Evolutionary conservation across 441 rosid genomes (phyloP), one percentile per base, ranked within the genome.

Genomic region (Raphanus hybrid): DNA sequence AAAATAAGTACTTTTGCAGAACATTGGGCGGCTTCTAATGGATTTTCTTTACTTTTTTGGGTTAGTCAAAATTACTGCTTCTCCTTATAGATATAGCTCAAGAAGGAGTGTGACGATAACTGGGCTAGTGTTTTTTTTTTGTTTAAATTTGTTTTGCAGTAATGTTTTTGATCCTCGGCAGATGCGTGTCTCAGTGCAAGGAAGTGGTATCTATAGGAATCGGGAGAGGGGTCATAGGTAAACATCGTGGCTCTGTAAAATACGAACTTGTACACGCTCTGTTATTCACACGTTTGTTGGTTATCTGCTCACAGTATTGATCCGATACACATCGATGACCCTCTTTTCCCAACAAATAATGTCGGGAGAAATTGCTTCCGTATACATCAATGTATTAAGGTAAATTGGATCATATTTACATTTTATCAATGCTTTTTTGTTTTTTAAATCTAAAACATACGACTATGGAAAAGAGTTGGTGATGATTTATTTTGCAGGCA

Each of bases 81-180:
- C 67, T 55, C 71, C 75, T 52, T 71, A 35, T 50, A 52, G 60
- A 61, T 70, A 63, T 70, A 26, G 77, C 34, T 10, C 67, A 68
- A 71, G 67, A 64, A 26, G 54, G 37, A 59, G 9, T 34, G 26
- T 65, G 73, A 52, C 7, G 68, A 60, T 66, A 60, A 61, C 23
- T 62, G 74, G 57, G 45, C 12, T 50, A 54, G 34, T 20, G 59
- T 16, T 32, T n/a, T 35, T 78, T 35, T 10, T 11, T 81, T 37
- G n/a, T 58, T 26, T 15, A 5, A 37, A 64, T 43, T 77, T 55
- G 52, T 76, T 69, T 43, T 86, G 75, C 86, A 96, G 99, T 85
- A 92, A 96, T 81, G 93, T 96, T 72, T 96, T 96, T 86, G 99
- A 96, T 86, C 99, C 99, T 84, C 99, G 99, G 66, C 97, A 89